Evolutionary conservation across 345 rosid species (phyloP).

Genomic region (Citrus maxima): DNA sequence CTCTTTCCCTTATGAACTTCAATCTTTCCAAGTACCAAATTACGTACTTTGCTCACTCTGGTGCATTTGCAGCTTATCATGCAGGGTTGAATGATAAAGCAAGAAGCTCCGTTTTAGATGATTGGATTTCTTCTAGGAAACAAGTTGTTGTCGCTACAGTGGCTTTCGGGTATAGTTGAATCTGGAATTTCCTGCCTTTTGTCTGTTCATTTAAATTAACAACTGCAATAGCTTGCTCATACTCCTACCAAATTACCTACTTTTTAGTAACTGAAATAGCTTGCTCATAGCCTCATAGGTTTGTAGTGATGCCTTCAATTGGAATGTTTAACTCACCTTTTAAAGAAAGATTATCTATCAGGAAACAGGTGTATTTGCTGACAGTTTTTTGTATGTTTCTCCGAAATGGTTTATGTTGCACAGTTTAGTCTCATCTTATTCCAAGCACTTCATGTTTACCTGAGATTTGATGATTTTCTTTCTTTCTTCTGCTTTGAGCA

Average conservation of each 20-base stretch:
- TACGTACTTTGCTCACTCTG: slow-evolving; percentile 3
- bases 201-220: background rate
- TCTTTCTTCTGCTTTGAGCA: slow-evolving; percentile 50
- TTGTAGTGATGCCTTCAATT: background rate
- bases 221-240: background rate
- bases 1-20: background rate
- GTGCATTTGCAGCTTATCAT: slow-evolving; percentile 70
- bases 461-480: slow-evolving; percentile 33
- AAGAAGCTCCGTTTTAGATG: slow-evolving; percentile 78
- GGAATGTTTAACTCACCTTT: background rate
- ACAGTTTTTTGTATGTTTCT: background rate
- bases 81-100: slow-evolving; percentile 84
- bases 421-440: slow-evolving; percentile 11
- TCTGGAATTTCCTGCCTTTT: background rate
- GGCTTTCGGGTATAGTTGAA: slow-evolving; percentile 81
- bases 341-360: background rate
- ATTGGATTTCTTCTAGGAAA: slow-evolving; percentile 87
- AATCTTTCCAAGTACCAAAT: background rate
- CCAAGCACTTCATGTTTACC: slow-evolving; percentile 2
- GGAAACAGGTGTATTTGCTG: background rate
- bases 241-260: background rate
- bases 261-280: background rate
- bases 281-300: background rate
- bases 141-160: slow-evolving; percentile 98
- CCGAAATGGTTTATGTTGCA: background rate